Evolutionary conservation across 2,329 filamentous ascomycete genomes (phyloP).

Genomic region (Epicoccum sorghinum): DNA sequence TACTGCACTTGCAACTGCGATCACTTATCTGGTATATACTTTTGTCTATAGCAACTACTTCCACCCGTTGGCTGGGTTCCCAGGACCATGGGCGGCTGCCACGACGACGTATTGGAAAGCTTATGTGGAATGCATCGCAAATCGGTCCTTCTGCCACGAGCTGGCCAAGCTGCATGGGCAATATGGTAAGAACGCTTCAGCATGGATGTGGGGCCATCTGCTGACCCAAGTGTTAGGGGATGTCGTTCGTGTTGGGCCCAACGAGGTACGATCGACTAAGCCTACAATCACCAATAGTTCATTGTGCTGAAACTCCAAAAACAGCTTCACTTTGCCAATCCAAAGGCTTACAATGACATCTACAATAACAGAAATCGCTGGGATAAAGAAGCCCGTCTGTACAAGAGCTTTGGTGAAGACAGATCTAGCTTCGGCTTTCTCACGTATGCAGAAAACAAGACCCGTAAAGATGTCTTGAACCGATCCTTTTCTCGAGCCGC

Average conservation of each 20-base stretch:
- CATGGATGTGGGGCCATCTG: background rate
- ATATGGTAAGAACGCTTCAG: conserved; percentile 30
- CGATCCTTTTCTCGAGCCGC: conserved; percentile 51
- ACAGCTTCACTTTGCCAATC: conserved; percentile 53
- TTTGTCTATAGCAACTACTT: conserved; percentile 48
- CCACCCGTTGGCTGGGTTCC: conserved; percentile 51
- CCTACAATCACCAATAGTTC: background rate
- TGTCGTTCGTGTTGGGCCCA: conserved; percentile 37
- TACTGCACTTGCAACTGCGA: conserved; percentile 16
- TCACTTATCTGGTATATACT: conserved; percentile 23
- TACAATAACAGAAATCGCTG: conserved; percentile 51
- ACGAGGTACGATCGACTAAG: conserved; percentile 26
- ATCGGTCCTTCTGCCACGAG: conserved; percentile 37
- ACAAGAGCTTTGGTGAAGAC: conserved; percentile 51
- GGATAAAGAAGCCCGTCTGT: conserved; percentile 51
- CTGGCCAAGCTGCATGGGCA: conserved; percentile 33
- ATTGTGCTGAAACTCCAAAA: conserved; percentile 16
- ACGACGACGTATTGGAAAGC: conserved; percentile 37
- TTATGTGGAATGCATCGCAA: conserved; percentile 35
- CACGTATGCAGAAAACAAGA: conserved; percentile 49
- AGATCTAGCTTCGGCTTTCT: conserved; percentile 52
- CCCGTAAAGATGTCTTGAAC: conserved; percentile 51
- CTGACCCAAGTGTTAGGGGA: conserved; percentile 27
- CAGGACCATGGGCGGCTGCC: conserved; percentile 46
- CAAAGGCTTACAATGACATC: conserved; percentile 52